These are phyloP conservation scores for Cenococcum geophilum DNA, from an alignment of 495 filamentous ascomycete species.

Conservation along the genomic window DNA sequence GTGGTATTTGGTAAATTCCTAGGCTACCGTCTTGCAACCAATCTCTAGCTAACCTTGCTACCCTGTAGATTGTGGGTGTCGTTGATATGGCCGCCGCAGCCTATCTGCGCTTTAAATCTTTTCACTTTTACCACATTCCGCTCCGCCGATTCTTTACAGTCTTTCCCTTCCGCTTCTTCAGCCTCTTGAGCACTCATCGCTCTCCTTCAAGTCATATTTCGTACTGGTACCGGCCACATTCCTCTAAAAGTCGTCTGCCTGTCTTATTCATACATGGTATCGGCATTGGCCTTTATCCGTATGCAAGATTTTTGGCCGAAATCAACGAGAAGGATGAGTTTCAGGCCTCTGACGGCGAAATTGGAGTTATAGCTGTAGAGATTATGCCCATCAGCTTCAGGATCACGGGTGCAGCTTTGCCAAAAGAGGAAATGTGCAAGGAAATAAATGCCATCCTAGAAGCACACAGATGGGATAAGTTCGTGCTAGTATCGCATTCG, in stretches of 20 bases:
- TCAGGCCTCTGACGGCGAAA: slow-evolving; percentile 31
- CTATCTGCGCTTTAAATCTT: slow-evolving; percentile 39
- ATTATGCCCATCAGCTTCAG: slow-evolving; percentile 57
- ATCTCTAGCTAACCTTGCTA: too few species aligned
- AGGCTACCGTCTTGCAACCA: slow-evolving; percentile 5
- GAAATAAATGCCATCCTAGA: slow-evolving; percentile 50
- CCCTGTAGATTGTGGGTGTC: slow-evolving; percentile 34
- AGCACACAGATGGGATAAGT: slow-evolving; percentile 48
- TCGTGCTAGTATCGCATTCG: slow-evolving; percentile 54
- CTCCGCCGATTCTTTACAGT: slow-evolving; percentile 37
- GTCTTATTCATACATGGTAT: slow-evolving; percentile 67
- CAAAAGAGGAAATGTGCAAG: slow-evolving; percentile 43
- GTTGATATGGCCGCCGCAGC: slow-evolving; percentile 47
- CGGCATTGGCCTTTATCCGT: slow-evolving; percentile 60
- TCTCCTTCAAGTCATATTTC: slow-evolving; percentile 47
- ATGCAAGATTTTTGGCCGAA: slow-evolving; percentile 49
- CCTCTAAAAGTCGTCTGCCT: slow-evolving; percentile 47
- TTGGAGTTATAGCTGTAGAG: slow-evolving; percentile 61
- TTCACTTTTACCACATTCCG: slow-evolving; percentile 40
- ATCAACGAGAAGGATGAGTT: slow-evolving; percentile 37
- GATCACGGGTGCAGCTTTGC: slow-evolving; percentile 48
- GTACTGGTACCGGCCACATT: slow-evolving; percentile 63
- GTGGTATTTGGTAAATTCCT: slow-evolving; percentile 53
- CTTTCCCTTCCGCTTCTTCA: slow-evolving; percentile 52
- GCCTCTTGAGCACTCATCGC: slow-evolving; percentile 37